A percentile compares a stretch with the other conserved stretches of the same genome.
These are phyloP conservation scores for Nothophoma quercina DNA, from an alignment of 2,329 filamentous ascomycete species.

Conservation along the genomic window DNA sequence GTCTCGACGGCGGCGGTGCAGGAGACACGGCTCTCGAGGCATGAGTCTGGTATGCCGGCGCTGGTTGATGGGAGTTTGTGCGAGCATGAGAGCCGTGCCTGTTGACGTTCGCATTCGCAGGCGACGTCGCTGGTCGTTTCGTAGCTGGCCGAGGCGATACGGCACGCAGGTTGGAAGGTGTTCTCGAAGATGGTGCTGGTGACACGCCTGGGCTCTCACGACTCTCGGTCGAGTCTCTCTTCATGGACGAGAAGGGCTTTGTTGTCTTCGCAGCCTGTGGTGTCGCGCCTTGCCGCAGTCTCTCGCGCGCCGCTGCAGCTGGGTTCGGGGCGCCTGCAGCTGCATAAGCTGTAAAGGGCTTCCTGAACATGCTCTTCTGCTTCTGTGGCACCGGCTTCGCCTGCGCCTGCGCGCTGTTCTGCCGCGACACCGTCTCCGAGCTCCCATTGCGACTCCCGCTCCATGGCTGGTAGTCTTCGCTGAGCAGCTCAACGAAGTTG, in stretches of 20 bases:
- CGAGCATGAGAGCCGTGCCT: slow-evolving; percentile 33
- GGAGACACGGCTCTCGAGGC: slow-evolving; percentile 33
- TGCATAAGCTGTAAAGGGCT: slow-evolving; percentile 70
- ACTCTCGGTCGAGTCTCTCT: slow-evolving; percentile 51
- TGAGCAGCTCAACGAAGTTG: slow-evolving; percentile 93
- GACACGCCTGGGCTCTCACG: slow-evolving; percentile 43
- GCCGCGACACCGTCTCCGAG: slow-evolving; percentile 57
- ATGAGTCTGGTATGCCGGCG: slow-evolving; percentile 22
- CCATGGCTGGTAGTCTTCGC: slow-evolving; percentile 81
- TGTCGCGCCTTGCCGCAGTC: slow-evolving; percentile 41
- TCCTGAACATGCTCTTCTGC: slow-evolving; percentile 66
- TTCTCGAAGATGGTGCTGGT: slow-evolving; percentile 32
- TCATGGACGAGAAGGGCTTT: slow-evolving; percentile 61
- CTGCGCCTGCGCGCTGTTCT: slow-evolving; percentile 56
- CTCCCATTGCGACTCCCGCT: slow-evolving; percentile 59
- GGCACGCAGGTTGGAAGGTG: slow-evolving; percentile 44
- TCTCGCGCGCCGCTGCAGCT: slow-evolving; percentile 47
- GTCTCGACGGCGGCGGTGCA: slow-evolving; percentile 33
- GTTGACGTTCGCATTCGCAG: slow-evolving; percentile 46
- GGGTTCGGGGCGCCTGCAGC: slow-evolving; percentile 53
- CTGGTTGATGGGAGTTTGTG: slow-evolving; percentile 40
- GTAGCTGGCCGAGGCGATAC: slow-evolving; percentile 51
- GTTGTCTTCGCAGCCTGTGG: slow-evolving; percentile 50
- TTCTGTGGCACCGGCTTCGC: slow-evolving; percentile 55
- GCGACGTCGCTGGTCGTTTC: slow-evolving; percentile 48